Evolutionary conservation across 1,139 yeast genomes (phyloP), one percentile per base, ranked within the genome.

Genomic region (Kodamaea sp.): DNA sequence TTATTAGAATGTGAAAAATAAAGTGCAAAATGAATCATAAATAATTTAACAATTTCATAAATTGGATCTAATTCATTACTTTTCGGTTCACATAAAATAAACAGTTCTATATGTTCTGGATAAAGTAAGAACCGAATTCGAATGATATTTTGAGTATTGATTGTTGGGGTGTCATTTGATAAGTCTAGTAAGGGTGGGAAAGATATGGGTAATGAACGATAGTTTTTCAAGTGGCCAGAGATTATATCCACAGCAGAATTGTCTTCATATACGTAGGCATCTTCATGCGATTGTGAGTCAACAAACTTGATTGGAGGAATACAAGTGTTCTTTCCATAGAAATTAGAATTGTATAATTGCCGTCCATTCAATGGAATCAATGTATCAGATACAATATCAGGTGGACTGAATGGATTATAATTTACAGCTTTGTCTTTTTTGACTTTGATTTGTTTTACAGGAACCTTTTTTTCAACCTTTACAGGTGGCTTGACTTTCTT

Each of bases 61-160:
- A 84, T 65, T 4, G 96, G 92, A 52, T 85, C 81, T 43, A 83
- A 67, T 46, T 79, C 85, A 39, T 76, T 75, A 36, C 69, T 64
- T 45, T 74, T 75, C 3, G 80, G 78, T 8, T 56, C 64, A 1
- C 72, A 75, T 34, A 71, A 54, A 9, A 70, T 43, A 43, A 62
- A 71, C 53, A 62, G 63, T 46, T 71, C 77, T 31, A 52, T 53
- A 43, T 70, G 74, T 38, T 63, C 59, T 0, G 76, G 76, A 42
- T 70, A 68, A 22, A 71, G 54, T 8, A 71, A 53, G 39, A 65
- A 65, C 43, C 67, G 62, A 30, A 63, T 58, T 45, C 59, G 68
- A 44, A 63, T 55, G 47, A 49, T 62, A 53, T 61, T 76, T 25
- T 47, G 35, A 1, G 63, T 54, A 41, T 67, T 67, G 6, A 62